Evolutionary conservation across 371 early-diverging fungal genomes (phyloP).

Genomic region (Mortierella sp.): DNA sequence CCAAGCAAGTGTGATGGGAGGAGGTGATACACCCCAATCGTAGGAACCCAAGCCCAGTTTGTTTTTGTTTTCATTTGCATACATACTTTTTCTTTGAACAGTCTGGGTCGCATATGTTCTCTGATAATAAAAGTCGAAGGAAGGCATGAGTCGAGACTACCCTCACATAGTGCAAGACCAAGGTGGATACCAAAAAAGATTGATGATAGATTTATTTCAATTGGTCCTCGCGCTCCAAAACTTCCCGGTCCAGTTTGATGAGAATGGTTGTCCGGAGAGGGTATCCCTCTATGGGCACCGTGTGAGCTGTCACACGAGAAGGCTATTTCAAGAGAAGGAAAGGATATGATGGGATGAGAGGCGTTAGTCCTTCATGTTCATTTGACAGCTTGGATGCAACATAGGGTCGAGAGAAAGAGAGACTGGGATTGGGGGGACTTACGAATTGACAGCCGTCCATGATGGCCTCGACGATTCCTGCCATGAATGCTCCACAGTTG

Average conservation of each 20-base stretch:
- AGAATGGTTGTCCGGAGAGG: slow-evolving; percentile 93
- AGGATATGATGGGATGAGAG: background rate
- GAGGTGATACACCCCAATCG: too few species aligned
- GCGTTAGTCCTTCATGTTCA: too few species aligned
- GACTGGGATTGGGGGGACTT: slow-evolving; percentile 46
- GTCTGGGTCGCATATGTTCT: too few species aligned
- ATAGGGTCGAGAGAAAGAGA: background rate
- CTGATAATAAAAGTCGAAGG: too few species aligned
- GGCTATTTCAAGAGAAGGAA: slow-evolving; percentile 67
- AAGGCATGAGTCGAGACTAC: too few species aligned
- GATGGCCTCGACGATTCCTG: slow-evolving; percentile 96
- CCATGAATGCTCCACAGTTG: slow-evolving; percentile 94
- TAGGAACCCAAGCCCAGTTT: too few species aligned
- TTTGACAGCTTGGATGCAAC: background rate
- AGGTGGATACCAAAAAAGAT: background rate
- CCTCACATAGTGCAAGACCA: background rate
- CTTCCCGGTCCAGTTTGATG: slow-evolving; percentile 92
- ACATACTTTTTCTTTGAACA: too few species aligned
- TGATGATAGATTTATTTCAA: slow-evolving; percentile 61
- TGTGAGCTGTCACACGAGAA: slow-evolving; percentile 94
- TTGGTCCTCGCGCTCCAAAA: slow-evolving; percentile 82
- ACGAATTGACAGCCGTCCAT: slow-evolving; percentile 94
- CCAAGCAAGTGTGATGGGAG: too few species aligned
- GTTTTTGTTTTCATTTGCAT: too few species aligned
- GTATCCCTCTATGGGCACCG: slow-evolving; percentile 90